These are phyloP conservation scores for Ophiostoma sp. DNA, from an alignment of 2,329 filamentous ascomycete species.

Conservation along the genomic window DNA sequence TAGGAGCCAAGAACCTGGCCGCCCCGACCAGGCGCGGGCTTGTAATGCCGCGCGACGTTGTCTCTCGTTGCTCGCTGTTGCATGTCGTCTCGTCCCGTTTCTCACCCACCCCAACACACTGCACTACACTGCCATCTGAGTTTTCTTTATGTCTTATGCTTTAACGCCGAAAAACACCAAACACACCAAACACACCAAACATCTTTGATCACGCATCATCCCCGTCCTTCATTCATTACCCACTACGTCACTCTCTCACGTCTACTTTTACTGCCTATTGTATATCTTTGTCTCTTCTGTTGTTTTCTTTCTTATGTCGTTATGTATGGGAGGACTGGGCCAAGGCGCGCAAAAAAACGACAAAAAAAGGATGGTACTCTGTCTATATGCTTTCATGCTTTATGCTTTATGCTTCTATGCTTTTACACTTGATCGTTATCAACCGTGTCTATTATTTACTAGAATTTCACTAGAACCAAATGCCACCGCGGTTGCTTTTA, in stretches of 20 bases:
- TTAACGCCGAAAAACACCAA: background rate
- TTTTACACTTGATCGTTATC: background rate
- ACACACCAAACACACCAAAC: too few species aligned
- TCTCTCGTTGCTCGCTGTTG: background rate
- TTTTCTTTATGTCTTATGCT: background rate
- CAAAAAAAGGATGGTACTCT: constrained; percentile 11
- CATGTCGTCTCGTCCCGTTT: background rate
- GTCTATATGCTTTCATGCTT: constrained; percentile 5
- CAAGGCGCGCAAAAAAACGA: constrained; percentile 14
- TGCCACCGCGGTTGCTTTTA: too few species aligned
- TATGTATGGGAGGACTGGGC: constrained; percentile 15
- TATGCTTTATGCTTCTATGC: background rate
- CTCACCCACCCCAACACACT: too few species aligned
- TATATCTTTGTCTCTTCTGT: background rate
- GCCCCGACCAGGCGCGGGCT: too few species aligned
- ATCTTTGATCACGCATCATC: too few species aligned
- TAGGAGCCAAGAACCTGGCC: background rate
- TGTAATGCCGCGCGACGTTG: background rate
- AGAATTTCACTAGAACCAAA: too few species aligned
- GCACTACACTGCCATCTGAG: too few species aligned
- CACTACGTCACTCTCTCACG: background rate
- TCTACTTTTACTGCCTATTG: background rate
- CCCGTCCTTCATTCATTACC: background rate
- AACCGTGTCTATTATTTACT: too few species aligned
- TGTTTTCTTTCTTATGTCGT: background rate